Evolutionary conservation across 495 filamentous ascomycete genomes (phyloP), one percentile per base, ranked within the genome.

Genomic region (Parmelia sp.): DNA sequence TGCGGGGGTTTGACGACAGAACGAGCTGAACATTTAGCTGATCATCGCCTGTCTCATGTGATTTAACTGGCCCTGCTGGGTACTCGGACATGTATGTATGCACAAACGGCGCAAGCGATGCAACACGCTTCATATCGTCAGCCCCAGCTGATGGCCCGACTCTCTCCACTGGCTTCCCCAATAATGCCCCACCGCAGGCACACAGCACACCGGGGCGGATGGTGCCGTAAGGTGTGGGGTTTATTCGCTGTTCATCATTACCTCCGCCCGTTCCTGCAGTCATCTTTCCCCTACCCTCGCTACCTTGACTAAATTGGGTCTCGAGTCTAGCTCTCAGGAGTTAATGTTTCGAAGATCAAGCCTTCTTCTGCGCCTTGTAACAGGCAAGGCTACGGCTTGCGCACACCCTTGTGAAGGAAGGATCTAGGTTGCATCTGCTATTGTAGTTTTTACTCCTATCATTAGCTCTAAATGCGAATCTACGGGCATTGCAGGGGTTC

Each of bases 201-300:
- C 61, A 44, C 29, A 57, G 37, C 51, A 15, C 25, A 31, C 15
- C 61, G 39, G 31, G 42, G 51, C 61, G 61, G 35, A 39, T 45
- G 61, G 53, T 35, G 29, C 27, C 51, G 60, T n/a, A 19, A 36
- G 62, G 57, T 59, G 56, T 59, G 62, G n/a, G 33, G 33, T 23
- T 51, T 39, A 53, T 47, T 53, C 44, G 29, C 35, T 39, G 12
- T 53, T 29, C 56, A 44, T 59, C 33, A 17, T 7, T 33, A 49
- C 62, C 11, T 31, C 29, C 44, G 56, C 56, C 47, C 44, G 62
- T 39, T 55, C 56, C 62, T 64, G 56, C 62, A 64, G 62, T 64
- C 62, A 64, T 59, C 27, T 23, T 57, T 40, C 14, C 12, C 39
- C 39, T 40, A 35, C 56, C 25, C n/a, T 21, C 27, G 10, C 61